Conservation (phyloP, 345 rosid genomes). For the Brassica rapa region DNA sequence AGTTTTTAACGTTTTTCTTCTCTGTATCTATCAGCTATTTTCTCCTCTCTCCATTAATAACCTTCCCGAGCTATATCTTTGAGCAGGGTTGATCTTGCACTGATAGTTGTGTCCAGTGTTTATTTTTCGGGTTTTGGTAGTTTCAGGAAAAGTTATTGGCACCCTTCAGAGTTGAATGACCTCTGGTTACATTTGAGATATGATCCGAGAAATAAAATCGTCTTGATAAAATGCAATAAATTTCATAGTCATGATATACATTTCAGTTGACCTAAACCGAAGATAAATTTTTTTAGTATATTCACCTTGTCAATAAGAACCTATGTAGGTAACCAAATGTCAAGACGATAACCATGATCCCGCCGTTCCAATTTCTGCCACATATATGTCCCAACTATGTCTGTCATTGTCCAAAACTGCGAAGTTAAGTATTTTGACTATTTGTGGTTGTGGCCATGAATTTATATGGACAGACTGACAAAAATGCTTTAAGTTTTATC, state of each 20-base stretch:
- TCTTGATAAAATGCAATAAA: background rate
- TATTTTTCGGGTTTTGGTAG: conserved; percentile 65
- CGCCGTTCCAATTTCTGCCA: background rate
- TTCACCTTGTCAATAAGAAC: background rate
- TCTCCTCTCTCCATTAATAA: no score
- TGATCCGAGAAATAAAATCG: background rate
- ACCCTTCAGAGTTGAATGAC: background rate
- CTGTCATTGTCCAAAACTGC: background rate
- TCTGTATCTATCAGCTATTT: background rate
- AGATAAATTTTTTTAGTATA: background rate
- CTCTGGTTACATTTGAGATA: background rate
- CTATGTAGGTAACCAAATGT: background rate
- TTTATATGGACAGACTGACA: conserved; percentile 4
- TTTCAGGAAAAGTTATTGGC: conserved; percentile 62
- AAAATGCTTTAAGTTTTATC: conserved; percentile 8
- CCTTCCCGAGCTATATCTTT: background rate
- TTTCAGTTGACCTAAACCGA: background rate
- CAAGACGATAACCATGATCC: background rate
- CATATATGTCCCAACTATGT: background rate
- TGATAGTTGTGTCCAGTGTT: conserved; percentile 13
- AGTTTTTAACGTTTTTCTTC: conserved; percentile 1
- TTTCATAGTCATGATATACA: background rate
- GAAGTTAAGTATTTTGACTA: background rate
- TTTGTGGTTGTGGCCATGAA: conserved; percentile 4
- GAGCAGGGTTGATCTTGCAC: conserved; percentile 19